Conservation (phyloP, 2,329 filamentous ascomycete species). For the Diaporthe destruens region DNA sequence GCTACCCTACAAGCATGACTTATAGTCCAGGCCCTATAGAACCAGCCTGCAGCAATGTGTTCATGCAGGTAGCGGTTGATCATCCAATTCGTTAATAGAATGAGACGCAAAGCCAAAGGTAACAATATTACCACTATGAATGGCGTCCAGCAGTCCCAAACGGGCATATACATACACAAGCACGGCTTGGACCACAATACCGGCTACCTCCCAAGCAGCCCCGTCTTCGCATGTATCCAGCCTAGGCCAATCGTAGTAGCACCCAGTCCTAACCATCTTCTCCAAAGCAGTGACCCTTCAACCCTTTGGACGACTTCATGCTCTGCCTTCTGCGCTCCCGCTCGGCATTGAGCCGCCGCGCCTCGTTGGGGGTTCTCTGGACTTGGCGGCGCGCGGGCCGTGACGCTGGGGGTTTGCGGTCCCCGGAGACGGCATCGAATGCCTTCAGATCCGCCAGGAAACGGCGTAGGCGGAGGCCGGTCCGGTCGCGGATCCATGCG, state of each 20-base stretch:
- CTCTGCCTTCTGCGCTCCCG: slow-evolving; percentile 30
- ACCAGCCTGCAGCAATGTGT: neutral
- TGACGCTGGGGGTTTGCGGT: slow-evolving; percentile 29
- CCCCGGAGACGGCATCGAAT: slow-evolving; percentile 60
- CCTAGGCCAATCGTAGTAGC: neutral
- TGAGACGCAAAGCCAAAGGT: slow-evolving; percentile 10
- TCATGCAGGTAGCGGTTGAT: neutral
- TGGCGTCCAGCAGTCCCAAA: slow-evolving; percentile 6
- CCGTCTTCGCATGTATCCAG: neutral
- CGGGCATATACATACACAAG: neutral
- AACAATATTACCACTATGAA: slow-evolving; percentile 38
- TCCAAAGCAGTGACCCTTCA: slow-evolving; percentile 33
- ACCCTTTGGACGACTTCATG: slow-evolving; percentile 16
- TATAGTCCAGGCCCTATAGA: neutral
- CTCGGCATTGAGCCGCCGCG: slow-evolving; percentile 23
- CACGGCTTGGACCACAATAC: neutral
- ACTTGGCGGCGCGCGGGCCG: slow-evolving; percentile 24
- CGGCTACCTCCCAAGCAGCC: neutral
- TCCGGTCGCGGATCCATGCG: slow-evolving; percentile 63
- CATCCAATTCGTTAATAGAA: neutral
- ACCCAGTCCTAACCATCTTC: slow-evolving; percentile 16
- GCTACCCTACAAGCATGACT: no score
- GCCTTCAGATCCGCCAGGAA: slow-evolving; percentile 67
- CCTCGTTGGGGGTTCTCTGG: slow-evolving; percentile 29
- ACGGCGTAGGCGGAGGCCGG: slow-evolving; percentile 65